phyloP scores from a whole-genome alignment of 805 yeast genomes.

The Candida ascalaphidarum region DNA sequence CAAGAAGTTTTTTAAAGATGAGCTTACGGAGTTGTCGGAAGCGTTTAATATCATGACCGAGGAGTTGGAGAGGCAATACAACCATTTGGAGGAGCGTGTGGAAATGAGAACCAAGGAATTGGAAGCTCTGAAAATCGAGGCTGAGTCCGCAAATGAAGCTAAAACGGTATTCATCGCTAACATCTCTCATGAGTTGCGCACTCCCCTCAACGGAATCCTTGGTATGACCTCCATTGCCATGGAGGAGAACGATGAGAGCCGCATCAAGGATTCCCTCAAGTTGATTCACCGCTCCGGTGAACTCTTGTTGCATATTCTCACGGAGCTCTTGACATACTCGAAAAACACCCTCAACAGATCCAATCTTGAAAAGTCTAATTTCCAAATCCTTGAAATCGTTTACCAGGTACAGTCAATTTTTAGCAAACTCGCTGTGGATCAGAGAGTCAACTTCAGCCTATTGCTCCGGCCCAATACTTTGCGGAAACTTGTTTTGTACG shows the following conservation, averaged over 20 bases:
- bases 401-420: conserved; percentile 82
- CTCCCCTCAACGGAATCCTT: conserved; percentile 91
- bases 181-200: conserved; percentile 87
- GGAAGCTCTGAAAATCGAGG: conserved; percentile 80
- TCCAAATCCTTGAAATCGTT: conserved; percentile 72
- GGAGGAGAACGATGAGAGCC: conserved; percentile 67
- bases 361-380: conserved; percentile 74
- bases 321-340: conserved; percentile 87
- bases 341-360: conserved; percentile 82
- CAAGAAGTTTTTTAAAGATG: conserved; percentile 61
- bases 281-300: conserved; percentile 90
- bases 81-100: conserved; percentile 82
- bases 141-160: conserved; percentile 94
- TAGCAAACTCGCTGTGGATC: conserved; percentile 69
- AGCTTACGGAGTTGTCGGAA: conserved; percentile 76
- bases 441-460: conserved; percentile 61
- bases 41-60: conserved; percentile 90
- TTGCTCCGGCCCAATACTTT: conserved; percentile 51
- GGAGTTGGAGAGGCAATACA: conserved; percentile 76
- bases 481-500: conserved; percentile 61
- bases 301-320: conserved; percentile 74
- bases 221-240: conserved; percentile 94
- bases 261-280: conserved; percentile 67
- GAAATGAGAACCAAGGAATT: conserved; percentile 77
- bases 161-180: conserved; percentile 91